These are phyloP conservation scores for Solanum raphanifolium DNA, from an alignment of 257 asterid species.

Conservation along the genomic window DNA sequence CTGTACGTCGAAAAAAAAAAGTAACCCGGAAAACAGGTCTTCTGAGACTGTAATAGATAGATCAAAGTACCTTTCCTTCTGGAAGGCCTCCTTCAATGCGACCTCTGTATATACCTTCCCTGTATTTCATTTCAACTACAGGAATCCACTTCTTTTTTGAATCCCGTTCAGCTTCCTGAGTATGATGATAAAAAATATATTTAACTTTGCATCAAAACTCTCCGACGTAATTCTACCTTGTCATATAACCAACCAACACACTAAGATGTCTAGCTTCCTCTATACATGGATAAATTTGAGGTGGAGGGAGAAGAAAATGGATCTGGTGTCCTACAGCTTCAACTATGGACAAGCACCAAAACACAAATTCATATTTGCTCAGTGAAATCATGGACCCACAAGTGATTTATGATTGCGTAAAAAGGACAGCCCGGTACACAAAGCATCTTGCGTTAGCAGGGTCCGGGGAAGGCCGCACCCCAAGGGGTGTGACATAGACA, in stretches of 20 bases:
- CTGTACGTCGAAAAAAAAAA: not conserved
- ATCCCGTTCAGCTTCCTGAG: slow-evolving; percentile 89
- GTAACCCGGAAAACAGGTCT: not conserved
- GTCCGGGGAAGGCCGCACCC: not conserved
- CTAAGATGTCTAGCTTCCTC: not conserved
- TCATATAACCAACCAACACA: not conserved
- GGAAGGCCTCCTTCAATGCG: slow-evolving; percentile 96
- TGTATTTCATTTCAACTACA: slow-evolving; percentile 70
- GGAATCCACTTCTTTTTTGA: slow-evolving; percentile 82
- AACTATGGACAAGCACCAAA: not conserved
- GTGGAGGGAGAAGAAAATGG: not conserved
- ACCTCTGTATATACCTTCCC: slow-evolving; percentile 85
- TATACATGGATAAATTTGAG: not conserved
- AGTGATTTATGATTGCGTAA: not conserved
- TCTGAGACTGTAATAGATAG: slow-evolving; percentile 3
- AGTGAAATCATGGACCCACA: not conserved
- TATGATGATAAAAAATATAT: not conserved
- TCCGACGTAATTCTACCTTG: not conserved
- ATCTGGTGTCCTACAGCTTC: not conserved
- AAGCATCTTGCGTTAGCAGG: not conserved
- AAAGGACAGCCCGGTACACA: not conserved
- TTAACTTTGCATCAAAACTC: not conserved
- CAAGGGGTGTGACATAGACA: not conserved
- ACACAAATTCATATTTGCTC: not conserved
- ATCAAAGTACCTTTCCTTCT: slow-evolving; percentile 78